These are phyloP conservation scores for Paecilomyces niveus DNA, from an alignment of 2,329 filamentous ascomycete genomes.

Conservation along the genomic window DNA sequence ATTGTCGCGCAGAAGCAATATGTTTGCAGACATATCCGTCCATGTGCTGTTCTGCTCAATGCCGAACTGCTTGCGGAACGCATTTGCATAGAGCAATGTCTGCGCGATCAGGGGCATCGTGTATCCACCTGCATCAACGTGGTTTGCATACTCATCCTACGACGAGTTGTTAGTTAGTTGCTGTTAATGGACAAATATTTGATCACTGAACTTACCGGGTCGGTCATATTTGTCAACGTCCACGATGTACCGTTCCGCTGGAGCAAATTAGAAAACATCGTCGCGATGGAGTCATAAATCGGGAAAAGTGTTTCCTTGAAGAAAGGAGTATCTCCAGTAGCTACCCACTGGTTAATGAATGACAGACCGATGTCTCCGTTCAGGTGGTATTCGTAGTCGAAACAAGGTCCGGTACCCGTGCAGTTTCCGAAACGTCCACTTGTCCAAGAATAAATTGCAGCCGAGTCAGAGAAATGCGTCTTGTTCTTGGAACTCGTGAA, in stretches of 20 bases:
- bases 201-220: conserved; percentile 48
- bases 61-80: conserved; percentile 51
- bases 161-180: background rate
- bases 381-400: conserved; percentile 66
- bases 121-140: conserved; percentile 60
- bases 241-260: conserved; percentile 51
- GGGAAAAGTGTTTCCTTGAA: conserved; percentile 54
- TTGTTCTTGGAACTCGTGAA: conserved; percentile 54
- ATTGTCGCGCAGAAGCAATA: conserved; percentile 51
- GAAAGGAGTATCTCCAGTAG: conserved; percentile 51
- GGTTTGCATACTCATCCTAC: conserved; percentile 61
- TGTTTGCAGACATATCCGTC: conserved; percentile 49
- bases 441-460: conserved; percentile 63
- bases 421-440: conserved; percentile 62
- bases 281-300: conserved; percentile 57
- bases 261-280: conserved; percentile 54
- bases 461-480: conserved; percentile 49
- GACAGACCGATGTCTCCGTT: conserved; percentile 63
- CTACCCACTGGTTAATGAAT: conserved; percentile 54
- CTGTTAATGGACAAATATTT: background rate
- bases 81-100: conserved; percentile 51
- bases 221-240: conserved; percentile 59
- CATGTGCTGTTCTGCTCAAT: conserved; percentile 51
- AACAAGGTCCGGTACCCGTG: conserved; percentile 57
- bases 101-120: conserved; percentile 57